Base-by-base conservation (phyloP, 83 land plant genomes). In the Picea mariana region DNA sequence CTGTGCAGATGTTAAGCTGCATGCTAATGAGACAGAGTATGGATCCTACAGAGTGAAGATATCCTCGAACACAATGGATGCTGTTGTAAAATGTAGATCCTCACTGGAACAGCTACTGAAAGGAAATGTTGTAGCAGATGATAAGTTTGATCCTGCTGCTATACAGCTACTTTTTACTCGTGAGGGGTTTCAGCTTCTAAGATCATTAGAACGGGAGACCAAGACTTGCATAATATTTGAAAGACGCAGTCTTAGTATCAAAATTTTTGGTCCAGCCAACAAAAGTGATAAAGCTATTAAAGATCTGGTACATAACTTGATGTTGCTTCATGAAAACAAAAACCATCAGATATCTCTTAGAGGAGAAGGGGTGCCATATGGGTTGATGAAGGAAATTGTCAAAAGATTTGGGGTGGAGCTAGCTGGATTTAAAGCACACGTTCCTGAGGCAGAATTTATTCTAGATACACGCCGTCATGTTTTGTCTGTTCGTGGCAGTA, bases 321-420 rank as follows among this genome's bases (percentile, higher is more conserved):
- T 85, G 61, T 9, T 64, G 31, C 82, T 90, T 17, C 84, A 88
- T 67, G 96, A 90, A 40, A 90, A 82, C 63, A 92, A 83, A 80
- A 82, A 81, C 40, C 84, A 85, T 21, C 90, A 91, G 55, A 86
- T 95, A 62, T 85, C 38, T 34, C 91, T 95, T 2, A 87, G 94
- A 23, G 91, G 91, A 23, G 68, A 72, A 21, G 62, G 52, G 18
- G 62, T 88, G 18, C 96, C 94, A 27, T 80, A 84, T 52, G 86
- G 87, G 38, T 42, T 93, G 73, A 87, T 95, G 95, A 94, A 90
- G 44, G 88, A 85, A 86, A 84, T 93, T 47, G 90, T 95, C 69
- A 71, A 75, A 44, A 79, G 62, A 60, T 95, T 93, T 77, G 96
- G 96, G 2, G 89, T 92, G 1, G 94, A 95, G 60, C 90, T 95